Evolutionary conservation across 2,329 filamentous ascomycete species (phyloP).

Genomic region (Dactylella cylindrospora): DNA sequence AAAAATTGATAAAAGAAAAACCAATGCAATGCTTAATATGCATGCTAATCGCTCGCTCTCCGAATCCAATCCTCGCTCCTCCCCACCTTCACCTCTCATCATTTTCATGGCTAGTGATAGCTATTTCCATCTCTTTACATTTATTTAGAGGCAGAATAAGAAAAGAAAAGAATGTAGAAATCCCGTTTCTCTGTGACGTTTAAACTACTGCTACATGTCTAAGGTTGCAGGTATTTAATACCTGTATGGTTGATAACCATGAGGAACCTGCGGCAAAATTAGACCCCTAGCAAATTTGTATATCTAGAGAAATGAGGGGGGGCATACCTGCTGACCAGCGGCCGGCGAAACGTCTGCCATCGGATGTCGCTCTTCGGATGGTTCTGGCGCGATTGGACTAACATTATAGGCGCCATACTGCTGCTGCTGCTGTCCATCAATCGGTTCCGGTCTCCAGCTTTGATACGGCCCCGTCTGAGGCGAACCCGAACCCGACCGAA

Average conservation of each 20-base stretch:
- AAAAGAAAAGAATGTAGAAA: no score
- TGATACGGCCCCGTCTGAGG: constrained; percentile 11
- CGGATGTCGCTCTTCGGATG: constrained; percentile 21
- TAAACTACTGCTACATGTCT: no score
- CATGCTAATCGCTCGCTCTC: no score
- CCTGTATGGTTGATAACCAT: constrained; percentile 42
- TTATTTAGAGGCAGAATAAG: no score
- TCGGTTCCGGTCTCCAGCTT: constrained; percentile 15
- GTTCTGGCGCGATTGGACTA: neutral
- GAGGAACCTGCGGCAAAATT: constrained; percentile 13
- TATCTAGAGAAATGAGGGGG: neutral
- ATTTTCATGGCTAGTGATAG: no score
- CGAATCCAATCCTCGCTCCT: no score
- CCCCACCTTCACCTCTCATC: no score
- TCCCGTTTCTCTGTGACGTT: no score
- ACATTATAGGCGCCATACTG: neutral
- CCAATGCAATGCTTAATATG: no score
- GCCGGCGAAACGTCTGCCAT: constrained; percentile 35
- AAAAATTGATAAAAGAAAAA: no score
- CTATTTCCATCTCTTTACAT: no score
- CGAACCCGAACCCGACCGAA: neutral
- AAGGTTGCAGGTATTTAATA: no score
- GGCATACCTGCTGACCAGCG: constrained; percentile 16
- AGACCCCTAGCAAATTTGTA: neutral
- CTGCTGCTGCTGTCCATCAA: neutral